phyloP scores from a whole-genome alignment of 2,329 filamentous ascomycete species.

The Ramularia endophylla region DNA sequence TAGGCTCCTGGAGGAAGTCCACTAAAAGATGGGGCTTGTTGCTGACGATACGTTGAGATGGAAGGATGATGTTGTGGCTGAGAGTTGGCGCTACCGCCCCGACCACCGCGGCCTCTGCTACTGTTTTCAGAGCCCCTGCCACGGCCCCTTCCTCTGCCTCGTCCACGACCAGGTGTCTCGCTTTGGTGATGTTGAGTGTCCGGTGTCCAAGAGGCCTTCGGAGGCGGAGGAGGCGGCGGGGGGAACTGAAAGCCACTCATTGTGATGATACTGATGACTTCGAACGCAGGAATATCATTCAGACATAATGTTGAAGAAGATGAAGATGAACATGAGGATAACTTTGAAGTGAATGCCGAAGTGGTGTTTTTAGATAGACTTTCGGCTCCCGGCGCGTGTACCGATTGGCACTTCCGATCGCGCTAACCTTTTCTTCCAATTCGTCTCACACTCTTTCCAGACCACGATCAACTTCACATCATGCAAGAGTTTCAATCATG shows the following conservation, averaged over 20 bases:
- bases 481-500: too few relatives aligned
- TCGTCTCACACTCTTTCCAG: too few relatives aligned
- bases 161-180: slow-evolving; percentile 25
- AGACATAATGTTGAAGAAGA: too few relatives aligned
- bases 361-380: too few relatives aligned
- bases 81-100: not conserved
- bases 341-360: not conserved
- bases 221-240: slow-evolving; percentile 42
- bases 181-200: slow-evolving; percentile 15
- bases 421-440: slow-evolving; percentile 2
- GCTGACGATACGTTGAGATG: not conserved
- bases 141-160: slow-evolving; percentile 25
- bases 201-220: slow-evolving; percentile 21
- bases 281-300: too few relatives aligned
- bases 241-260: slow-evolving; percentile 39
- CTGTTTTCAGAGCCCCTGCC: slow-evolving; percentile 15
- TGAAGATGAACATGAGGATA: not conserved
- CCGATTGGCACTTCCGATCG: slow-evolving; percentile 1
- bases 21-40: not conserved
- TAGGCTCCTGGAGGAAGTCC: slow-evolving; percentile 25
- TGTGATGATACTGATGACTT: not conserved
- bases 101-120: slow-evolving; percentile 8
- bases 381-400: too few relatives aligned
- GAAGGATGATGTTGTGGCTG: not conserved
- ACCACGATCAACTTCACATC: not conserved